Base-by-base conservation (phyloP, 2,329 filamentous ascomycete species). In the Hymenoscyphus occultus region DNA sequence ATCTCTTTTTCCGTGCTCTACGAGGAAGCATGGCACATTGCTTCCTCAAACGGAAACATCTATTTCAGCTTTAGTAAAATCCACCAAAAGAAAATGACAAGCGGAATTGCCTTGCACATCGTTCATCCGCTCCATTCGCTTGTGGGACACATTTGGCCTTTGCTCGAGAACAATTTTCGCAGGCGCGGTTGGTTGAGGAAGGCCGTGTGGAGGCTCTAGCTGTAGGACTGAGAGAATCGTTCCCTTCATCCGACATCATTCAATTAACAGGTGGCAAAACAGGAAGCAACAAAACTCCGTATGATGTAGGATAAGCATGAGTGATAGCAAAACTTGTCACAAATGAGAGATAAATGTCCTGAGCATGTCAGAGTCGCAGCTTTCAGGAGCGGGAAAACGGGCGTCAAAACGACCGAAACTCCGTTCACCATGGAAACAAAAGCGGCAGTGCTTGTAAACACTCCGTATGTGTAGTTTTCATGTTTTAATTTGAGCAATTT, bases 81-180 rank as follows among this genome's bases (percentile, higher is more conserved):
- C 56, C 14, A 57, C 9, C n/a, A 9, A 35, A 14, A 39, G 14
- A 57, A 1, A 57, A 9, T 5, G 1, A 39, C 40, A 13, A 35
- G 3, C 5, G 12, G 35, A 56, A 13, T 28, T 19, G 70, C 69
- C 68, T 69, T 54, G 64, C 40, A 65, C 71, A 71, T 62, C 60
- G 42, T 9, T 58, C 32, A 32, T 64, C 61, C 19, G 19, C 12
- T 4, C 32, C 48, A 39, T 64, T 57, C 12, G 13, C 22, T 31
- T 65, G 65, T 57, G 67, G 67, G 13, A 64, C 58, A 61, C 70
- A 72, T 63, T 72, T 72, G 13, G 67, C 68, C 60, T 72, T 72
- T 39, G 68, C 69, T 57, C 64, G 56, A 12, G 67, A 63, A 51
- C 70, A 70, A 45, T 69, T 69, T 40, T 68, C 65, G 40, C 69